Evolutionary conservation across 2,329 filamentous ascomycete genomes (phyloP), one percentile per base, ranked within the genome.

Genomic region (Fusarium bactridioides): DNA sequence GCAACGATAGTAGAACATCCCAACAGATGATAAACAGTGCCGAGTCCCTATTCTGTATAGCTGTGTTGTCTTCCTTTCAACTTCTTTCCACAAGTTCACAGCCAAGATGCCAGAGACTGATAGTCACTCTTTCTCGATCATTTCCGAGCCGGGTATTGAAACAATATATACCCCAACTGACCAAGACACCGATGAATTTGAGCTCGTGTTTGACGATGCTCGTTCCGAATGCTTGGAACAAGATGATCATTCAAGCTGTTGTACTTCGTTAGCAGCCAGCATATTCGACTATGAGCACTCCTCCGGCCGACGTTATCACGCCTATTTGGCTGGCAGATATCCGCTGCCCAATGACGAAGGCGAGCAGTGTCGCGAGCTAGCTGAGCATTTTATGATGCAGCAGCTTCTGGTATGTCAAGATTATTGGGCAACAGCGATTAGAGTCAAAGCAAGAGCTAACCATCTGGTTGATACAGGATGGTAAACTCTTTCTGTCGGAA

Each of bases 281-380:
- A 76, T 81, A 31, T 78, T 79, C 68, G 77, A 77, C 40, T 76
- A 81, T 63, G 81, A 83, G 61, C 74, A 79, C 45, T 76, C 77
- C 35, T 73, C 80, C 61, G 80, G 80, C 7, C 78, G 80, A 54
- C 76, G 77, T n/a, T 86, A 86, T 63, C 84, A 86, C 73, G 79
- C 80, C 37, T 86, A 82, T 70, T 80, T 81, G 51, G 77, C 82
- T 41, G 83, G 83, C 40, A 78, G 81, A n/a, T 86, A 86, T 63
- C 84, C 84, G 5, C 76, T 86, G 23, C 84, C 85, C 7, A 86
- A 87, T 61, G 84, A 86, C 68, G 79, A 82, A 37, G 71, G 75
- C 13, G 86, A 87, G 75, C 84, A 86, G 69, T 79, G 81, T 27
- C 80, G 84, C 15, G 83, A 87, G 64, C 82, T 86, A 44, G 79